Evolutionary conservation across 177 flowering plant genomes (phyloP).

Genomic region (Vitis hybrid): DNA sequence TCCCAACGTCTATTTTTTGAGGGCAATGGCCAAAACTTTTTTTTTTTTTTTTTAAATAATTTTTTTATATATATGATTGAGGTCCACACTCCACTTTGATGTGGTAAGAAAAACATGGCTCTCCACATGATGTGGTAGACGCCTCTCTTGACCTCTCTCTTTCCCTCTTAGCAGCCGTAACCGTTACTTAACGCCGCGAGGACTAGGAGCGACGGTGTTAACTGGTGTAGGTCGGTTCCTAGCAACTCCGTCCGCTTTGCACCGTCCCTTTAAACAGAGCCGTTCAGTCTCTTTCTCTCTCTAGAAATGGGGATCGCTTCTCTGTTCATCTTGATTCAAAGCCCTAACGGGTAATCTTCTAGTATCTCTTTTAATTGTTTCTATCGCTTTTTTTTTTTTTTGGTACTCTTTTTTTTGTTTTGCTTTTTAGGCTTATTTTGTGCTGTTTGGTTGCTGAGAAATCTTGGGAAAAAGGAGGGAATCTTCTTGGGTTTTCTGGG

Average conservation of each 20-base stretch:
- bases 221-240: slow-evolving; percentile 5
- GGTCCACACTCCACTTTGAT: too few species aligned
- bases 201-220: not conserved
- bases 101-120: too few species aligned
- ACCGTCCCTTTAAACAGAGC: slow-evolving; percentile 15
- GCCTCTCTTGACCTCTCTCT: slow-evolving; percentile 15
- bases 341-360: slow-evolving; percentile 16
- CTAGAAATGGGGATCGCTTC: slow-evolving; percentile 13
- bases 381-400: not conserved
- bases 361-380: slow-evolving; percentile 2
- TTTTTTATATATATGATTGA: too few species aligned
- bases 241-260: not conserved
- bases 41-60: too few species aligned
- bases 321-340: slow-evolving; percentile 5
- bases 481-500: not conserved
- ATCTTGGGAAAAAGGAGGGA: not conserved
- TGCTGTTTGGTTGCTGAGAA: not conserved
- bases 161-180: not conserved
- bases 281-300: slow-evolving; percentile 19
- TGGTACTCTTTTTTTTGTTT: not conserved
- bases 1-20: too few species aligned
- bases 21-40: too few species aligned
- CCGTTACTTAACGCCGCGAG: slow-evolving; percentile 9
- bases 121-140: slow-evolving; percentile 3
- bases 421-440: not conserved